Evolutionary conservation across 306 rosid species (phyloP).

Genomic region (Trichosanthes cucumerina): DNA sequence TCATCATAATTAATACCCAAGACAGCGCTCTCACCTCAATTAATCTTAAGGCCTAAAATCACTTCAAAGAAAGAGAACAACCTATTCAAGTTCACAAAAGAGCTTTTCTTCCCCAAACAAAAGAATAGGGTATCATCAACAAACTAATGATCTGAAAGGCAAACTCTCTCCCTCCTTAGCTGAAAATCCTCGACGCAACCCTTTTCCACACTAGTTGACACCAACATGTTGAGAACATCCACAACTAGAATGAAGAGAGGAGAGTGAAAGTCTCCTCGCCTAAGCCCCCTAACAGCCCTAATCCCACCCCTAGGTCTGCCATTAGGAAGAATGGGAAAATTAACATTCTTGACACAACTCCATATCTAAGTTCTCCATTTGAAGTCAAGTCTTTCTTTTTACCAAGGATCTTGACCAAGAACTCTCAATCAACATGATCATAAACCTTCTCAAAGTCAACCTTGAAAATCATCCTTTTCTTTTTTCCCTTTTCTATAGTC

Average conservation of each 20-base stretch:
- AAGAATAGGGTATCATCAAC: neutral
- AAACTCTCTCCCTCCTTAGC: neutral
- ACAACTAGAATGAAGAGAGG: neutral
- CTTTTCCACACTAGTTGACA: neutral
- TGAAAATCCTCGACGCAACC: neutral
- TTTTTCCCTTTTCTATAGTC: neutral
- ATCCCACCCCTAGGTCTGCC: neutral
- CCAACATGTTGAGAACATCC: neutral
- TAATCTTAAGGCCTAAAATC: too few relatives aligned
- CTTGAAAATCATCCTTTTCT: neutral
- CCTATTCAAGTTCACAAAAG: too few relatives aligned
- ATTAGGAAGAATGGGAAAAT: neutral
- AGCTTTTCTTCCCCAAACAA: too few relatives aligned
- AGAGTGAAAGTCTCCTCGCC: neutral
- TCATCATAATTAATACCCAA: neutral
- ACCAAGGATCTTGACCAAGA: neutral
- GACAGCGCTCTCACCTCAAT: neutral
- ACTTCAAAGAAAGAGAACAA: too few relatives aligned
- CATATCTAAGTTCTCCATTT: neutral
- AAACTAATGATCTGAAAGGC: neutral
- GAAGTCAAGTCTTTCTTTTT: neutral
- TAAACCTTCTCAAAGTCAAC: neutral
- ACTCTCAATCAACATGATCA: neutral
- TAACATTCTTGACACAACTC: neutral
- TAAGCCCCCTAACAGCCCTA: neutral